phyloP scores from a whole-genome alignment of 75 land plant species.

The Gnetum montanum region DNA sequence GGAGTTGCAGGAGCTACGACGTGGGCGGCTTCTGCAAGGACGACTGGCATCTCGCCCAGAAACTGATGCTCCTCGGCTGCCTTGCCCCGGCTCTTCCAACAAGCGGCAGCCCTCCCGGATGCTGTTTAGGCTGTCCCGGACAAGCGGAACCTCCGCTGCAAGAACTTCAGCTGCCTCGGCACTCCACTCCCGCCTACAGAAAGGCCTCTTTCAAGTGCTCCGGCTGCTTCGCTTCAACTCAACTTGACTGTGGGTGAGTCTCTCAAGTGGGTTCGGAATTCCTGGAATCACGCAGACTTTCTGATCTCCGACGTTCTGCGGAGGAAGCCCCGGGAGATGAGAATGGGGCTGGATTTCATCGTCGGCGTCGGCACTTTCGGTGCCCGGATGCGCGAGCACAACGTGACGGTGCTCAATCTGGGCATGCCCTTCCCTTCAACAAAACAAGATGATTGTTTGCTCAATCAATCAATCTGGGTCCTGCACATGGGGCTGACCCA shows the following conservation, averaged over 20 bases:
- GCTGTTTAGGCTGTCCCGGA: constrained; percentile 77
- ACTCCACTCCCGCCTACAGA: constrained; percentile 55
- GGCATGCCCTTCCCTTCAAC: constrained; percentile 94
- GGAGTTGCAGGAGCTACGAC: constrained; percentile 72
- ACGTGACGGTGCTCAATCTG: constrained; percentile 73
- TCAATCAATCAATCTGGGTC: too few relatives aligned
- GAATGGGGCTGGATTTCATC: constrained; percentile 75
- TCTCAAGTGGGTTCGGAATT: constrained; percentile 39
- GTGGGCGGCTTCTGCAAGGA: constrained; percentile 77
- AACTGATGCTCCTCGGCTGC: constrained; percentile 81
- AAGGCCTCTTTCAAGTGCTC: constrained; percentile 59
- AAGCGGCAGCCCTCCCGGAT: constrained; percentile 54
- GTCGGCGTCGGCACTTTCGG: constrained; percentile 77
- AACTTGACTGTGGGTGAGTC: constrained; percentile 55
- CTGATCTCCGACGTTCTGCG: constrained; percentile 47
- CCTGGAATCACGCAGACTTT: constrained; percentile 42
- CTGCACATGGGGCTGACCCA: constrained; percentile 12
- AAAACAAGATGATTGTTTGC: constrained; percentile 24
- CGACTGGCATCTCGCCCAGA: constrained; percentile 81
- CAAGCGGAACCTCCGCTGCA: constrained; percentile 72
- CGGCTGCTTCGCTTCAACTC: constrained; percentile 77
- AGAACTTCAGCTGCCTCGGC: constrained; percentile 49
- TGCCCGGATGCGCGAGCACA: constrained; percentile 77
- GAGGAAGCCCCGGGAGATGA: constrained; percentile 67
- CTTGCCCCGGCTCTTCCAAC: constrained; percentile 57